These are phyloP conservation scores for Kazachstania bromeliacearum DNA, from an alignment of 805 yeast species.

Conservation along the genomic window DNA sequence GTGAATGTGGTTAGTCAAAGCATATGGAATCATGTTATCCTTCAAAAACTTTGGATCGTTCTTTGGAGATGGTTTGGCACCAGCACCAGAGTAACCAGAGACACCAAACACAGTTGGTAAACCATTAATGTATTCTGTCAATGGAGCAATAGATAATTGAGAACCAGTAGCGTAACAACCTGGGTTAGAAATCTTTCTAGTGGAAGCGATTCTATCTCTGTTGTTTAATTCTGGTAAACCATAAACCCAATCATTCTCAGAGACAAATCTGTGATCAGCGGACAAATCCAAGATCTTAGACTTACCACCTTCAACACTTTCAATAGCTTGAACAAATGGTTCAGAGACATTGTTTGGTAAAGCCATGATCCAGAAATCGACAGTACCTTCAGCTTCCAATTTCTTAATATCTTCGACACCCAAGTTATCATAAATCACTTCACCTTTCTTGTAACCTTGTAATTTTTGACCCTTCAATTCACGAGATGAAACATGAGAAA, in stretches of 20 bases:
- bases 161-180: conserved; percentile 99
- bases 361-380: conserved; percentile 99
- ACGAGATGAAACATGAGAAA: conserved; percentile 92
- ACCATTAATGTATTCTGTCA: conserved; percentile 57
- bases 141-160: conserved; percentile 84
- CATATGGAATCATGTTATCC: conserved; percentile 87
- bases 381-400: conserved; percentile 64
- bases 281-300: conserved; percentile 85
- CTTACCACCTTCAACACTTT: conserved; percentile 50
- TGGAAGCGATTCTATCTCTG: conserved; percentile 55
- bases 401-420: conserved; percentile 76
- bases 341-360: conserved; percentile 95
- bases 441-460: conserved; percentile 75
- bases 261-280: conserved; percentile 93
- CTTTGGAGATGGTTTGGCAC: conserved; percentile 96
- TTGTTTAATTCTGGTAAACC: conserved; percentile 89
- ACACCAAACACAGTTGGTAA: conserved; percentile 87
- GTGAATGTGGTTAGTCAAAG: conserved; percentile 93
- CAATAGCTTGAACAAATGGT: conserved; percentile 76
- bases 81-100: conserved; percentile 98
- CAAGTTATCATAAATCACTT: conserved; percentile 74
- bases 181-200: conserved; percentile 86
- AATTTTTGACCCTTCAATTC: conserved; percentile 83
- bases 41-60: conserved; percentile 68
- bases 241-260: conserved; percentile 79